These are phyloP conservation scores for Pestalotiopsis sp. DNA, from an alignment of 2,329 filamentous ascomycete genomes.

Conservation along the genomic window DNA sequence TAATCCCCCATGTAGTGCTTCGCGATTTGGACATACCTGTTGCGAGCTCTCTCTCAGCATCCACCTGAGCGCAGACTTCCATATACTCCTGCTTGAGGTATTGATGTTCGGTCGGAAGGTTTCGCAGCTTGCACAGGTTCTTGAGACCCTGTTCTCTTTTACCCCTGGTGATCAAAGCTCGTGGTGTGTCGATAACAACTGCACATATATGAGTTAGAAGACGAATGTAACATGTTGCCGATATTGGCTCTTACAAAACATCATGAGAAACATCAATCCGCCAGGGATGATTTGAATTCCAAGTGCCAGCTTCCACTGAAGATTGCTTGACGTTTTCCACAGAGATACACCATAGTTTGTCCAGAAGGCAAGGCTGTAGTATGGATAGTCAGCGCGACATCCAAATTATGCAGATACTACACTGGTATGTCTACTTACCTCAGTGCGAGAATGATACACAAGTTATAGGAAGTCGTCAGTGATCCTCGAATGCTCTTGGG, in stretches of 20 bases:
- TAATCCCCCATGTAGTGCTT: not conserved
- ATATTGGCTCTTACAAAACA: slow-evolving; percentile 29
- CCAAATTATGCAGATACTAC: accelerated
- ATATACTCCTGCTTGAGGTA: slow-evolving; percentile 41
- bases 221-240: not conserved
- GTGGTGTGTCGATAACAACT: slow-evolving; percentile 37
- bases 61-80: slow-evolving; percentile 39
- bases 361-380: slow-evolving; percentile 23
- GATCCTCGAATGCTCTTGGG: slow-evolving; percentile 43
- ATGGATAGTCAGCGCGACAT: slow-evolving; percentile 16
- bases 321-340: slow-evolving; percentile 24
- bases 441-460: slow-evolving; percentile 39
- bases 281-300: slow-evolving; percentile 42
- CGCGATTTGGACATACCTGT: not conserved
- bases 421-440: slow-evolving; percentile 5
- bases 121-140: slow-evolving; percentile 40
- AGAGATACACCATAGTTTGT: slow-evolving; percentile 27
- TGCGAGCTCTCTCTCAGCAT: slow-evolving; percentile 27
- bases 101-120: slow-evolving; percentile 38
- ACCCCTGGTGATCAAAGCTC: slow-evolving; percentile 37
- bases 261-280: slow-evolving; percentile 35
- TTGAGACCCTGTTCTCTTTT: slow-evolving; percentile 36
- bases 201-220: not conserved
- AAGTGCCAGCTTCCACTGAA: slow-evolving; percentile 39
- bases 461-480: slow-evolving; percentile 41